Base-by-base conservation (phyloP, 768 basidiomycete genomes). In the Rhodotorula diobovata region DNA sequence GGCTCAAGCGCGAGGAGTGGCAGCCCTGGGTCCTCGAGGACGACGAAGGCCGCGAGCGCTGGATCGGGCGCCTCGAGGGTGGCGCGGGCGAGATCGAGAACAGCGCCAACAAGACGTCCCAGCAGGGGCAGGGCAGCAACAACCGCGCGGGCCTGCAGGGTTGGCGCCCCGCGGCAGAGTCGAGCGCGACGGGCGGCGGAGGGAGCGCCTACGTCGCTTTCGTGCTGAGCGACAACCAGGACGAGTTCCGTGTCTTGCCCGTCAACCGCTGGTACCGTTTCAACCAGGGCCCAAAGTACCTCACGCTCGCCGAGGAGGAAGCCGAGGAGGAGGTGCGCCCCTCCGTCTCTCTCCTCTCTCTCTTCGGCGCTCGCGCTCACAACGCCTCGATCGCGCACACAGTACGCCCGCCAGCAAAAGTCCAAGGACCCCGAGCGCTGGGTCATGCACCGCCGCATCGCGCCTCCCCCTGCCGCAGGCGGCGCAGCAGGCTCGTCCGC, bases 231-330 rank as follows among this genome's bases (percentile, higher is more conserved):
- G 70, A 68, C 56, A 63, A 67, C 56, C 87, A 87, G 77, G 87
- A 91, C 68, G 84, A 88, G 50, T 93, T 94, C 84, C 88, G 90
- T 78, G 91, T 93, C 80, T 88, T 94, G 20, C 89, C 91, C 23
- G 87, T 90, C 11, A 87, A 91, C 79, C 85, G 91, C 55, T 93
- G 90, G 90, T 94, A 93, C 84, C 91, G 91, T 80, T 93, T 93
- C 79, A 90, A 90, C 81, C 91, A 91, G 83, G 87, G 87, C 75
- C 84, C 89, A 54, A 88, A 87, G 76, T 87, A 91, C 76, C 85
- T 86, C 77, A 76, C 76, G 34, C 82, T 90, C 25, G 88, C 87
- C 55, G 85, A 85, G 51, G 89, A 83, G 81, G 87, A 83, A 81
- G 88, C 83, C 76, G 91, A 85, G 85, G 87, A 83, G 77, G 82